A percentile compares a stretch with the other conserved stretches of the same genome.
These are phyloP conservation scores for Aphanocladium album DNA, from an alignment of 2,329 filamentous ascomycete genomes.

Conservation along the genomic window DNA sequence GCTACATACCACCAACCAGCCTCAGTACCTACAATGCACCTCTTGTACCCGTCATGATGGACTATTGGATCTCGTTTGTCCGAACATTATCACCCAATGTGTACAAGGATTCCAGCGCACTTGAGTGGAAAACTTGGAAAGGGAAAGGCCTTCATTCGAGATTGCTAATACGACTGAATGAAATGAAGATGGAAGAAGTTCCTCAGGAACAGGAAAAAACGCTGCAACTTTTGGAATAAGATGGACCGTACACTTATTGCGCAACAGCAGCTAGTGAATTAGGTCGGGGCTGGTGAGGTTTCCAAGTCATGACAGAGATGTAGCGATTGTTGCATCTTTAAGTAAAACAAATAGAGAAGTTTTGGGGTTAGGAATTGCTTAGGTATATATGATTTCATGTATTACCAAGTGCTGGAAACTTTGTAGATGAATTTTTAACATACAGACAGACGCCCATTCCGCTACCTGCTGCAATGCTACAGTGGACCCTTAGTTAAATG, in stretches of 20 bases:
- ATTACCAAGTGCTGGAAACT: neutral
- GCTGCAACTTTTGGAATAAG: slow-evolving; percentile 37
- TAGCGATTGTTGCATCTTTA: neutral
- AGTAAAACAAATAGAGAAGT: neutral
- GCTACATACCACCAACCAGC: slow-evolving; percentile 22
- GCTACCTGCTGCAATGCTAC: too few species aligned
- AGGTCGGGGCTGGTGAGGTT: neutral
- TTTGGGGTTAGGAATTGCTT: too few species aligned
- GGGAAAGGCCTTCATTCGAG: slow-evolving; percentile 18
- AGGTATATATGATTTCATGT: neutral
- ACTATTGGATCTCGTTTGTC: slow-evolving; percentile 41
- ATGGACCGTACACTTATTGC: slow-evolving; percentile 19
- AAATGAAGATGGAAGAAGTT: slow-evolving; percentile 32
- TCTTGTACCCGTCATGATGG: slow-evolving; percentile 37
- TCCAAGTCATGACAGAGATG: too few species aligned
- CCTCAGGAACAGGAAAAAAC: slow-evolving; percentile 15
- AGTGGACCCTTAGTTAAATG: too few species aligned
- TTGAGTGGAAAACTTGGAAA: slow-evolving; percentile 33
- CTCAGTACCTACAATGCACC: slow-evolving; percentile 35
- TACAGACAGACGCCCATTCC: too few species aligned
- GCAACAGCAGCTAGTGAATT: neutral
- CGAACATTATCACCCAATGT: slow-evolving; percentile 34
- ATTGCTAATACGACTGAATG: slow-evolving; percentile 32
- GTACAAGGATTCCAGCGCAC: slow-evolving; percentile 23
- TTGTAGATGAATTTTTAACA: neutral